A percentile compares a stretch with the other conserved stretches of the same genome.
Evolutionary conservation across 192 early-diverging fungal genomes (phyloP).

Genomic region (Backusella circina): DNA sequence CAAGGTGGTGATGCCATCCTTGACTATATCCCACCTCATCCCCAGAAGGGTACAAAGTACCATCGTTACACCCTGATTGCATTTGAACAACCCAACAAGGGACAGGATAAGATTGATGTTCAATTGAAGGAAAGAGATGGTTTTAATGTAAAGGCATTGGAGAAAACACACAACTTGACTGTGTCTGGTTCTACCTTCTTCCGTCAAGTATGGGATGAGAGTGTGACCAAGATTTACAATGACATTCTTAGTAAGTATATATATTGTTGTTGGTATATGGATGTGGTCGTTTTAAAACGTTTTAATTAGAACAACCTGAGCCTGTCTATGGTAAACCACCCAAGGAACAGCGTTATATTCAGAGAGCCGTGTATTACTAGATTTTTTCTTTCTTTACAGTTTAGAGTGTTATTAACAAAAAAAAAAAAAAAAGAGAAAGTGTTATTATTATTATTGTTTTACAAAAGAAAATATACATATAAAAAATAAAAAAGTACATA

Average conservation of each 20-base stretch:
- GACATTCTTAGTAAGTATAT: slow-evolving; percentile 41
- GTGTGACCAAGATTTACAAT: slow-evolving; percentile 46
- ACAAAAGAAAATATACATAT: no score
- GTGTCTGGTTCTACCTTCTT: slow-evolving; percentile 50
- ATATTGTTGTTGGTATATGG: background rate
- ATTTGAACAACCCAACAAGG: slow-evolving; percentile 59
- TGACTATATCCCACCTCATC: slow-evolving; percentile 71
- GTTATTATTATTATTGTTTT: no score
- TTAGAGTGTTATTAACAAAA: background rate
- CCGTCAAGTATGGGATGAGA: slow-evolving; percentile 53
- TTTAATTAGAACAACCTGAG: slow-evolving; percentile 29
- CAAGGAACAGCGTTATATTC: slow-evolving; percentile 42
- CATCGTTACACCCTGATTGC: slow-evolving; percentile 70
- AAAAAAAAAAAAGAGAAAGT: background rate
- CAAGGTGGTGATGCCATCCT: slow-evolving; percentile 44
- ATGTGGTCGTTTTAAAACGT: background rate
- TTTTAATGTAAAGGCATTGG: slow-evolving; percentile 36
- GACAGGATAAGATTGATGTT: slow-evolving; percentile 48
- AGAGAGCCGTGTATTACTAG: slow-evolving; percentile 35
- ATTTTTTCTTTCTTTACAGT: background rate
- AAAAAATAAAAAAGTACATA: no score
- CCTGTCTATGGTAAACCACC: slow-evolving; percentile 53
- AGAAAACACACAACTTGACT: slow-evolving; percentile 35
- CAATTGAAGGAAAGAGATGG: slow-evolving; percentile 13
- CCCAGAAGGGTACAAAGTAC: slow-evolving; percentile 67